Evolutionary conservation across 176 grass and related monocot species (phyloP), one percentile per base, ranked within the genome.

Genomic region (Stipa capillata): DNA sequence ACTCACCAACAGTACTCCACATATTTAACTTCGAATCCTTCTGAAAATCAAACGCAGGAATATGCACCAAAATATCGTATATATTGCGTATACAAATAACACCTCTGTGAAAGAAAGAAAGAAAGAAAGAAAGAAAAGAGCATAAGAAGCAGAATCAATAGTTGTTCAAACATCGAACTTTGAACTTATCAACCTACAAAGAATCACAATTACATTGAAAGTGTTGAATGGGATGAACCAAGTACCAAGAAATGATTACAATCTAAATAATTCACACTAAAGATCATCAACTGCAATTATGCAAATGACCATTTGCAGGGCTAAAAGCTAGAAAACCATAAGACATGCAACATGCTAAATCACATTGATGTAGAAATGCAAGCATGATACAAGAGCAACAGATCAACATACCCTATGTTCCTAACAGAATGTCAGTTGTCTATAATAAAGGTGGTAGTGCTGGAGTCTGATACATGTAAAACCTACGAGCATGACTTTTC

Each of bases 1-100:
- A 85, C 83, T 85, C 45, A 94, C 95, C 95, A 34, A 80, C 76
- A 74, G 80, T 49, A 77, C 87, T 92, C 92, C 87, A 98, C 85
- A 92, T 92, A 64, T 91, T 80, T 72, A 83, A 90, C 44, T 54
- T 51, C 81, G 74, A 68, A 80, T 94, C 95, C 58, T 87, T 83
- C 47, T 90, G 71, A 56, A 84, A 57, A 68, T 92, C 87, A 80
- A 90, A 63, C 8, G 66, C 47, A 78, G 92, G 92, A 64, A 90
- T 59, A 82, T 77, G 73, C 7, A 23, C 89, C 73, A 98, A 90
- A 57, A 90, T 53, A 41, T 83, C 80, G 80, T 94, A 87, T 57
- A 90, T 81, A 55, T 92, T 94, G 68, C 29, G 69, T 72, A 92
- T 80, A 84, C n/a, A 67, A 62, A 80, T 68, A 32, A 79, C 83